Evolutionary conservation across 108 stramenopile genomes (phyloP), one percentile per base, ranked within the genome.

Genomic region (Skeletonema potamos): DNA sequence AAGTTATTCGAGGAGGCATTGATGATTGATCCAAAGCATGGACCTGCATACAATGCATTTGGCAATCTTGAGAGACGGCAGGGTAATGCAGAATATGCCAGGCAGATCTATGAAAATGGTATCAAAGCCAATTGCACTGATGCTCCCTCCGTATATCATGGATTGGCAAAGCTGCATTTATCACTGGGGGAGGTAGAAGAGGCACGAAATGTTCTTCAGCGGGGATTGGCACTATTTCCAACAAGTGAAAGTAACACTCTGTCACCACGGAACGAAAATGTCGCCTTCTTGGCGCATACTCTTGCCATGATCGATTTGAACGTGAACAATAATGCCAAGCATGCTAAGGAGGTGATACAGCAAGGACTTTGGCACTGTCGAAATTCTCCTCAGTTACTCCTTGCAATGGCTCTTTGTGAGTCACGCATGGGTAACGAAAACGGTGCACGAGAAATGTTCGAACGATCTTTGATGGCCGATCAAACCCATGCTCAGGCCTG

Each of bases 291-390:
- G 17, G 76, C 84, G 11, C 95, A 96, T 66, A 90, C 92, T 3
- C 83, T 96, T 0, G 92, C 89, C 24, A 93, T 91, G 91, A 73
- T 96, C 1, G 92, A 91, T 57, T 68, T 95, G 27, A 89, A 90
- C 32, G 72, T 83, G 66, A 87, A 93, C 61, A 78, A 82, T 26
- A 76, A 84, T 27, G 63, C 71, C 24, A 73, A 66, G 22, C 67
- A 22, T 3, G 93, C 91, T 4, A 78, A 87, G 64, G 54, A 66
- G 18, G 76, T 89, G 29, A 82, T 95, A 33, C 37, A 80, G 30
- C 77, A 89, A 44, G 94, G 94, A 18, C 60, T 95, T 20, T 32
- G 67, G 44, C 85, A 84, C 26, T 79, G 85, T 64, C 84, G 88
- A 11, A 86, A 87, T 62, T 88, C 89, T 10, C 84, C 91, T 10